Conservation (phyloP, 108 stramenopile genomes). For the Hondaea fermentalgiana region DNA sequence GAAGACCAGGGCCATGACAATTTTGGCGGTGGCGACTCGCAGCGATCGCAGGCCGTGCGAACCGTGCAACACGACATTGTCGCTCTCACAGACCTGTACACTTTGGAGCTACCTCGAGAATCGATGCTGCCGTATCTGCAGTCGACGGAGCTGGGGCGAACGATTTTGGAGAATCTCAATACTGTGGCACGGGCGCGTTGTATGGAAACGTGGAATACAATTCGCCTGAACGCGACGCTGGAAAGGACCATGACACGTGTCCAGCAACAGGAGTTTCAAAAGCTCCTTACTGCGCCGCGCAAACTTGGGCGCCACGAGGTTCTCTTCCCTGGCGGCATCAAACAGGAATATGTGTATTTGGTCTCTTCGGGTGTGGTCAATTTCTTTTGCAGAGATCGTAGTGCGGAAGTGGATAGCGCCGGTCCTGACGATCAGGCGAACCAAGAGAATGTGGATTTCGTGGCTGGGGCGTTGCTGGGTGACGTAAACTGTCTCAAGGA, state of each 20-base stretch:
- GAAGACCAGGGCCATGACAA: not conserved
- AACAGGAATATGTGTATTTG: not conserved
- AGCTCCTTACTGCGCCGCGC: not conserved
- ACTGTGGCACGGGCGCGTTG: not conserved
- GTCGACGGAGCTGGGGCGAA: not conserved
- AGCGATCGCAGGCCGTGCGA: not conserved
- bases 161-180: not conserved
- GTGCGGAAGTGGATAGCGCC: not conserved
- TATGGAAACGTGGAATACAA: not conserved
- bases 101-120: not conserved
- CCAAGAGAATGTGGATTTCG: not conserved
- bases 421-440: not conserved
- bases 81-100: not conserved
- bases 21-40: not conserved
- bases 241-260: not conserved
- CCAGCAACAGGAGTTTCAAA: slow-evolving; percentile 10
- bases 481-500: not conserved
- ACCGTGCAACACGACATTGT: not conserved
- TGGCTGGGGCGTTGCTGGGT: not conserved
- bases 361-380: not conserved
- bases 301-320: not conserved
- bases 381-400: not conserved
- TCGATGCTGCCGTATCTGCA: not conserved
- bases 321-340: not conserved
- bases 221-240: not conserved